Evolutionary conservation across 2,329 filamentous ascomycete genomes (phyloP).

Genomic region (Chaetomiaceae sp.): DNA sequence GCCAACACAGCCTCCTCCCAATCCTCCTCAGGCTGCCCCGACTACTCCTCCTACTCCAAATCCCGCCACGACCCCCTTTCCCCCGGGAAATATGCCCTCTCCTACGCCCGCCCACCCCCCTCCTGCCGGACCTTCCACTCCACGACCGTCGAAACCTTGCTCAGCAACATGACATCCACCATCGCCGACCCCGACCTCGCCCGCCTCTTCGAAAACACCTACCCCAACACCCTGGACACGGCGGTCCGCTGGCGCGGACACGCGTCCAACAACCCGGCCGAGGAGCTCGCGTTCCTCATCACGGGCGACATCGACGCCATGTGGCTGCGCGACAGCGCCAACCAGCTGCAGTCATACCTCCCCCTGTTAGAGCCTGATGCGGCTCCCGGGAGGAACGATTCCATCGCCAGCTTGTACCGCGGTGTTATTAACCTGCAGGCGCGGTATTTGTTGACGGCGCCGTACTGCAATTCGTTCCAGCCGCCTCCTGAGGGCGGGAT

Average conservation of each 20-base stretch:
- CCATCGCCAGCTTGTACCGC: slow-evolving; percentile 64
- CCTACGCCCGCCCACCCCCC: slow-evolving; percentile 71
- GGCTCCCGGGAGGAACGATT: slow-evolving; percentile 36
- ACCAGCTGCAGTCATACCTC: slow-evolving; percentile 72
- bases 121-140: slow-evolving; percentile 80
- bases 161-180: slow-evolving; percentile 62
- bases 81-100: slow-evolving; percentile 68
- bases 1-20: neutral
- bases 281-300: slow-evolving; percentile 60
- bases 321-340: slow-evolving; percentile 41
- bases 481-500: slow-evolving; percentile 73
- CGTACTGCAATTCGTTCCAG: slow-evolving; percentile 94
- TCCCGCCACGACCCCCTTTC: slow-evolving; percentile 66
- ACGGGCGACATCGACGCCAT: slow-evolving; percentile 50
- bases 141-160: slow-evolving; percentile 69
- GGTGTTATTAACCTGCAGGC: slow-evolving; percentile 74
- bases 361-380: slow-evolving; percentile 47
- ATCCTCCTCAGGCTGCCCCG: slow-evolving; percentile 47
- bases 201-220: slow-evolving; percentile 67
- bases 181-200: slow-evolving; percentile 74
- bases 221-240: slow-evolving; percentile 71
- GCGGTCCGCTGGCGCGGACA: slow-evolving; percentile 65
- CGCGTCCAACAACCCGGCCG: slow-evolving; percentile 50
- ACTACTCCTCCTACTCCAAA: slow-evolving; percentile 59
- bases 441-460: slow-evolving; percentile 63